A percentile compares a stretch with the other conserved stretches of the same genome.
phyloP scores from a whole-genome alignment of 2,329 filamentous ascomycete genomes.

The Ophiocordyceps camponoti-saundersi region DNA sequence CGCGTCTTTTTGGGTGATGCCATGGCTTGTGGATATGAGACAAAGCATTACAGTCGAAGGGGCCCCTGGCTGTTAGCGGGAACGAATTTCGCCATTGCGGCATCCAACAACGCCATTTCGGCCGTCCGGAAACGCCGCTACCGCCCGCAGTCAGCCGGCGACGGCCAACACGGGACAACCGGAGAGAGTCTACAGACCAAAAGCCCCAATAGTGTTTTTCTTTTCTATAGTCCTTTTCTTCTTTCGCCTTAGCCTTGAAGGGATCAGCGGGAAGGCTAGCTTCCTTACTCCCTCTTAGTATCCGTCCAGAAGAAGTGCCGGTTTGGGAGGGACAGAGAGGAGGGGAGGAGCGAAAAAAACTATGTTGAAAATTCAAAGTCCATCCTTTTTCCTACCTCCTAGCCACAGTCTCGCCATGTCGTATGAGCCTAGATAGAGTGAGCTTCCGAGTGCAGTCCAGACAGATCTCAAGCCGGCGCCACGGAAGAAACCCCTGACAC shows the following conservation, averaged over 20 bases:
- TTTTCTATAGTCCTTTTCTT: background rate
- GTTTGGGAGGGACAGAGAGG: too few relatives aligned
- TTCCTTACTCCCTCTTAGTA: too few relatives aligned
- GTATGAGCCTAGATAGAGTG: constrained; percentile 74
- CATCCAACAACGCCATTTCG: constrained; percentile 2
- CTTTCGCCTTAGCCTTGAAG: background rate
- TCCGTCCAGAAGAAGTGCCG: too few relatives aligned
- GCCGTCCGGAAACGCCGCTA: background rate
- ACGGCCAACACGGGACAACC: background rate
- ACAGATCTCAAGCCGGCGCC: constrained; percentile 55
- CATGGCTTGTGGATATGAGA: too few relatives aligned
- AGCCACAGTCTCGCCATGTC: constrained; percentile 59
- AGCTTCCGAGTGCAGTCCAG: constrained; percentile 73
- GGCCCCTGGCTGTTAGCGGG: constrained; percentile 1
- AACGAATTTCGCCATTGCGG: constrained; percentile 6
- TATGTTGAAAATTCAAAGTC: too few relatives aligned
- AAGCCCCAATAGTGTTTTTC: background rate
- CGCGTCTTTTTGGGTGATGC: too few relatives aligned
- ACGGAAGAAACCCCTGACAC: constrained; percentile 57
- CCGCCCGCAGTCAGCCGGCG: background rate
- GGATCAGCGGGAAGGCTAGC: background rate
- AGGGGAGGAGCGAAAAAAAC: too few relatives aligned
- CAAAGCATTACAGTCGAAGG: background rate
- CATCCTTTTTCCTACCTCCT: constrained; percentile 17
- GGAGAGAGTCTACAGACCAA: too few relatives aligned